Conservation (phyloP, 768 basidiomycete species). For the Sporobolomyces pararoseus region DNA sequence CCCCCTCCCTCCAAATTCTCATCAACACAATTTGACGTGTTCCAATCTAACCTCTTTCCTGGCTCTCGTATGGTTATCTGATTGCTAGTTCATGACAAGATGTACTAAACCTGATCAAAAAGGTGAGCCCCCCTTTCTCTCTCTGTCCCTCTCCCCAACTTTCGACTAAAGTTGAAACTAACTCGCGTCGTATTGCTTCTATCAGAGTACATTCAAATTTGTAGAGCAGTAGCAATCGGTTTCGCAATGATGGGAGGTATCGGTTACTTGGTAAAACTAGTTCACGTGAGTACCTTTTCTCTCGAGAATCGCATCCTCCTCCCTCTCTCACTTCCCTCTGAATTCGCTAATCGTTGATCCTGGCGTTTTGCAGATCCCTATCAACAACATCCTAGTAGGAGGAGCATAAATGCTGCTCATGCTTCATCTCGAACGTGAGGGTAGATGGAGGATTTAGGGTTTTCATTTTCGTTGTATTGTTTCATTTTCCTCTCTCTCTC, state of each 20-base stretch:
- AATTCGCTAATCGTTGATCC: no score
- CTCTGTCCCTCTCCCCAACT: background rate
- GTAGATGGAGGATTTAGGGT: no score
- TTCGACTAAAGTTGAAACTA: background rate
- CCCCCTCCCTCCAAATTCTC: slow-evolving; percentile 4
- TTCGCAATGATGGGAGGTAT: slow-evolving; percentile 99
- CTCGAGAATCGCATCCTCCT: no score
- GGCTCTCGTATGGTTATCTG: background rate
- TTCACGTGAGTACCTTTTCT: slow-evolving; percentile 30
- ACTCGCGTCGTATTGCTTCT: background rate
- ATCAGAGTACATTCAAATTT: slow-evolving; percentile 88
- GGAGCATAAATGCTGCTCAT: slow-evolving; percentile 31
- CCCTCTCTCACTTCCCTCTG: background rate
- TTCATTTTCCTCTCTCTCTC: background rate
- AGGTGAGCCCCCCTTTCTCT: slow-evolving; percentile 58
- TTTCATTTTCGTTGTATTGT: background rate
- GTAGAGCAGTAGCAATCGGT: slow-evolving; percentile 90
- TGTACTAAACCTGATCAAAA: slow-evolving; percentile 97
- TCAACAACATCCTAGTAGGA: slow-evolving; percentile 45
- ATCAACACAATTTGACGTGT: slow-evolving; percentile 15
- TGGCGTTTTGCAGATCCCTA: slow-evolving; percentile 44
- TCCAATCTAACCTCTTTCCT: background rate
- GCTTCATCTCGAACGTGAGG: no score
- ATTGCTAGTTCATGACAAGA: slow-evolving; percentile 77
- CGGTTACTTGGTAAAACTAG: slow-evolving; percentile 63